Conservation (phyloP, 2,329 filamentous ascomycete genomes). For the Paraphaeosphaeria sporulosa region DNA sequence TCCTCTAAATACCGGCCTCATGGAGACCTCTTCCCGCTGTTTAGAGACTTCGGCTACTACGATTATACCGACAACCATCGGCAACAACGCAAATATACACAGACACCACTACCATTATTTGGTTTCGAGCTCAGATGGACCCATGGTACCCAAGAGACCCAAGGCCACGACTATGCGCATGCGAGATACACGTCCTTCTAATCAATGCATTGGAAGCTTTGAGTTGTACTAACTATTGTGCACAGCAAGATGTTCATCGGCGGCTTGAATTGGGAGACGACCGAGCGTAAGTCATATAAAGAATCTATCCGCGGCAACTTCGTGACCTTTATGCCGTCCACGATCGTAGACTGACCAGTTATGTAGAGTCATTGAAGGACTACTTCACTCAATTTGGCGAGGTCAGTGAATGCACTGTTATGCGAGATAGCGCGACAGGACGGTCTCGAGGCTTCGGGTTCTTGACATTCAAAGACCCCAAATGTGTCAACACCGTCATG, state of each 20-base stretch:
- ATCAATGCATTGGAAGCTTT: neutral
- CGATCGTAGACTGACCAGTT: conserved; percentile 11
- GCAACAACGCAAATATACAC: neutral
- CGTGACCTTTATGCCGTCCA: neutral
- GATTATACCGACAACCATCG: neutral
- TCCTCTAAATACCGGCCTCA: neutral
- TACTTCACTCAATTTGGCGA: conserved; percentile 99
- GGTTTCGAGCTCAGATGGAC: neutral
- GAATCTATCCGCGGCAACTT: neutral
- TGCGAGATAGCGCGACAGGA: conserved; percentile 93
- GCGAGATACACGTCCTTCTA: conserved; percentile 2
- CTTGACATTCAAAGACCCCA: conserved; percentile 95
- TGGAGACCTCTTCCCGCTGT: neutral
- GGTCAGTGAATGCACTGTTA: conserved; percentile 98
- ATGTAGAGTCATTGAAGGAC: conserved; percentile 87
- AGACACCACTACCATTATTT: neutral
- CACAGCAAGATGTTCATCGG: conserved; percentile 99
- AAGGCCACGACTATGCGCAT: neutral
- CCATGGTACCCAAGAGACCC: neutral
- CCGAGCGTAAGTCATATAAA: conserved; percentile 73
- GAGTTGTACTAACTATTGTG: conserved; percentile 26
- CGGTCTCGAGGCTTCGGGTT: conserved; percentile 97
- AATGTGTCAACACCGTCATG: conserved; percentile 99
- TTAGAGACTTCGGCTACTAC: neutral
- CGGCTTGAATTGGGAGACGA: conserved; percentile 98